Evolutionary conservation across 768 basidiomycete genomes (phyloP), one percentile per base, ranked within the genome.

Genomic region (Mycena capillaripes): DNA sequence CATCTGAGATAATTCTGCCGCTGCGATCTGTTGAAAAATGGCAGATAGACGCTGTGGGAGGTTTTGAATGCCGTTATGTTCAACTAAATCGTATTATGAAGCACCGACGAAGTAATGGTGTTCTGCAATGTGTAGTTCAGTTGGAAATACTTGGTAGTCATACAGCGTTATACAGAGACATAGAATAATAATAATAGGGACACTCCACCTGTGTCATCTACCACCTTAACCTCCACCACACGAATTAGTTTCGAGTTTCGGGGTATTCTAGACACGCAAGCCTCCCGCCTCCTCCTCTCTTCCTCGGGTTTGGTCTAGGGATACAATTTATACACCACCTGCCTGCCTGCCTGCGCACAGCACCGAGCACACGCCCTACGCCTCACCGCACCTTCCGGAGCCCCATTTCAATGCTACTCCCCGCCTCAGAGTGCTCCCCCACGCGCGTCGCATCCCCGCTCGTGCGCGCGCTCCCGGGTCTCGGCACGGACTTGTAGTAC

Each of bases 371-470:
- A n/a, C n/a, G n/a, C n/a, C n/a, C n/a, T n/a, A n/a, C n/a, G n/a
- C n/a, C 19, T 50, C 29, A 46, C 30, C 38, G 14, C 27, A 29
- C 32, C 30, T 62, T 62, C 69, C n/a, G 17, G 17, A 58, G 2
- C 32, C 56, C 46, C 69, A 70, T 70, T 53, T 64, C 55, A n/a
- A 57, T 68, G 2, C 19, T 10, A 32, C 30, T 30, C 38, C 46
- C 60, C 29, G 32, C 21, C 34, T 29, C n/a, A 12, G 36, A 56
- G 6, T 3, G 25, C 6, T 55, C 59, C 10, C 62, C 53, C 4
- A 71, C 63, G 12, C 48, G 57, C 56, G 70, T 65, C 27, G 23
- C 70, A 32, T 71, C 70, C 57, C 63, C 63, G 32, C 70, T 71
- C 48, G 70, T 71, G 21, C 70, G 25, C 50, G 57, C 70, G 23